These are phyloP conservation scores for Sophora flavescens DNA, from an alignment of 306 rosid species.

Conservation along the genomic window DNA sequence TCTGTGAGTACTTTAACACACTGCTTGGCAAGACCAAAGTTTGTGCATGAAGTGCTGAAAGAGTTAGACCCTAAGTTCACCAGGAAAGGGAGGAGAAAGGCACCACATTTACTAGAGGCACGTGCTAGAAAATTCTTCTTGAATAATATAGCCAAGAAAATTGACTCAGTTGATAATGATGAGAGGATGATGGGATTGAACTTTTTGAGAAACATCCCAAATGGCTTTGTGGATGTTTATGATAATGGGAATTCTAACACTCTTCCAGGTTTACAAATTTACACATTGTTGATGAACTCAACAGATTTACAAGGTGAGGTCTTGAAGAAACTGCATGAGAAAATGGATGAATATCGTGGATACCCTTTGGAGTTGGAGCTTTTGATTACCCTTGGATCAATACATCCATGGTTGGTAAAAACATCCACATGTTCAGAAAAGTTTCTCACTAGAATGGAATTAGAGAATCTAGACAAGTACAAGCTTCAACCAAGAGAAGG, in stretches of 20 bases:
- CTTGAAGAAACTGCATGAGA: conserved; percentile 60
- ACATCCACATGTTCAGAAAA: conserved; percentile 72
- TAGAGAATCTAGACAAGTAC: conserved; percentile 66
- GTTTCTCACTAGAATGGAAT: conserved; percentile 56
- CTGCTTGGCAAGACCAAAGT: conserved; percentile 90
- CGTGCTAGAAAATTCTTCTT: conserved; percentile 87
- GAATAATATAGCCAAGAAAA: conserved; percentile 78
- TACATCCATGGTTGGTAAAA: conserved; percentile 92
- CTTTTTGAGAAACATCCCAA: conserved; percentile 81
- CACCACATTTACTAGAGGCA: conserved; percentile 59
- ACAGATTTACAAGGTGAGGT: conserved; percentile 76
- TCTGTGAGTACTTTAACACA: conserved; percentile 93
- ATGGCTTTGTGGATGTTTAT: conserved; percentile 82
- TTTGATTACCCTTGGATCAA: conserved; percentile 90
- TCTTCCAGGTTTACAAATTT: conserved; percentile 93
- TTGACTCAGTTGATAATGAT: conserved; percentile 69
- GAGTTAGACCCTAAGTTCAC: conserved; percentile 72
- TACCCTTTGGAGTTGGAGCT: conserved; percentile 91
- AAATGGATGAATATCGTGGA: conserved; percentile 66
- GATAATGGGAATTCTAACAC: conserved; percentile 77
- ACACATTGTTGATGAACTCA: conserved; percentile 87
- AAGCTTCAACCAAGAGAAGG: conserved; percentile 76
- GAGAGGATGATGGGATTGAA: conserved; percentile 81
- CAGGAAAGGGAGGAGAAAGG: conserved; percentile 51
- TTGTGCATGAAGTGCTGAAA: conserved; percentile 75